A percentile compares a stretch with the other conserved stretches of the same genome.
These are phyloP conservation scores for Candida koratica DNA, from an alignment of 805 yeast genomes.

Conservation along the genomic window DNA sequence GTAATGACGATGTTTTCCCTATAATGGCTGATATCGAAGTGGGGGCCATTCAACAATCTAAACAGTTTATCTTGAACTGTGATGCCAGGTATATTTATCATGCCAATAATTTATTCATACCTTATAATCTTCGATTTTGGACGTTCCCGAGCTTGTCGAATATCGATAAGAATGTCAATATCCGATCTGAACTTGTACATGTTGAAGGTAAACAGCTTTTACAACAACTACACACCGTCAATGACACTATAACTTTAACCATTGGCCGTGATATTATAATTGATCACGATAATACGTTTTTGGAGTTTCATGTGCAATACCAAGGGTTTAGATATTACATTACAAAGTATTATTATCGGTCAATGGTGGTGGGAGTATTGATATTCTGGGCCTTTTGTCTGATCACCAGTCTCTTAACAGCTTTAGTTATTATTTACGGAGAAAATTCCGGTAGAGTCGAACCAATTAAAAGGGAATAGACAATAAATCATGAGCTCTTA, in stretches of 20 bases:
- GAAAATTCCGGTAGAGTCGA: neutral
- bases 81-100: slow-evolving; percentile 28
- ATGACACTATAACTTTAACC: neutral
- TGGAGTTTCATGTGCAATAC: slow-evolving; percentile 33
- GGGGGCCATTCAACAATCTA: slow-evolving; percentile 6
- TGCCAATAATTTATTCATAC: slow-evolving; percentile 29
- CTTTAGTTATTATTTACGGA: slow-evolving; percentile 12
- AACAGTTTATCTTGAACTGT: slow-evolving; percentile 24
- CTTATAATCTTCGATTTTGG: slow-evolving; percentile 36
- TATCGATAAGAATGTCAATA: slow-evolving; percentile 15
- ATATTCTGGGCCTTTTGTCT: slow-evolving; percentile 37
- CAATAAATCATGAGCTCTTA: neutral
- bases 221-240: neutral
- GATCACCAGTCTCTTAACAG: slow-evolving; percentile 24
- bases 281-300: slow-evolving; percentile 15
- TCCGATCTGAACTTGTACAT: slow-evolving; percentile 1
- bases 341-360: slow-evolving; percentile 29
- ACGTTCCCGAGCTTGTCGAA: slow-evolving; percentile 28
- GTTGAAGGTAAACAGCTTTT: slow-evolving; percentile 1
- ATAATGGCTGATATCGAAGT: neutral
- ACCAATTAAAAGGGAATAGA: neutral
- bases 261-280: slow-evolving; percentile 12
- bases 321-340: slow-evolving; percentile 41
- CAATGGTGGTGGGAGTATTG: slow-evolving; percentile 33
- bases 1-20: slow-evolving; percentile 18